Conservation (phyloP, 495 filamentous ascomycete genomes). For the Neurospora discreta region DNA sequence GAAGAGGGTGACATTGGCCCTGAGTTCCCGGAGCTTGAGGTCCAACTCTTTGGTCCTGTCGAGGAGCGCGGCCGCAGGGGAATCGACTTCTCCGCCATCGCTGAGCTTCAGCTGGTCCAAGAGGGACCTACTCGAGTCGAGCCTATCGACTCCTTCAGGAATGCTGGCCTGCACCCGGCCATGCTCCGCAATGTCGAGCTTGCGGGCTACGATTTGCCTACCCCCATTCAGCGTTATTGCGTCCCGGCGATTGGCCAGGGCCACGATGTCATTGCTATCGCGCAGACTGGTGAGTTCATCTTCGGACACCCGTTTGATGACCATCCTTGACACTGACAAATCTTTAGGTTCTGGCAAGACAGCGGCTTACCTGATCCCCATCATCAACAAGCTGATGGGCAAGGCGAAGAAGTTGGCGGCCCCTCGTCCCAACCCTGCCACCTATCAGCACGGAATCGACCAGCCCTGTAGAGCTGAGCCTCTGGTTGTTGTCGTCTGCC, state of each 20-base stretch:
- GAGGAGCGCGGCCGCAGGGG: constrained; percentile 24
- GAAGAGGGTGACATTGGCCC: constrained; percentile 83
- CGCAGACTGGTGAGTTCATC: constrained; percentile 70
- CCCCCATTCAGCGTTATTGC: constrained; percentile 75
- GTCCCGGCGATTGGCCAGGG: constrained; percentile 64
- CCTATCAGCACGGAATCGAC: constrained; percentile 30
- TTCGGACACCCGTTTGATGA: not conserved
- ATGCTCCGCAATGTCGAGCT: constrained; percentile 69
- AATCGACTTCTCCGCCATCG: constrained; percentile 44
- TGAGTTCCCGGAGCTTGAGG: constrained; percentile 52
- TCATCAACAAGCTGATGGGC: constrained; percentile 83
- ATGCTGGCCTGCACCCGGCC: constrained; percentile 75
- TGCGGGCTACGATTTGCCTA: constrained; percentile 52
- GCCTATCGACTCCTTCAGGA: constrained; percentile 52
- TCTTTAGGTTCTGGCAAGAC: constrained; percentile 85
- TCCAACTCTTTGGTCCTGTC: constrained; percentile 53
- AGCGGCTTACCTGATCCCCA: constrained; percentile 81
- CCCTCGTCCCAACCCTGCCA: constrained; percentile 51
- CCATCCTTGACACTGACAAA: constrained; percentile 1
- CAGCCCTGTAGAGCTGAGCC: constrained; percentile 61
- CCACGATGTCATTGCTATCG: constrained; percentile 73
- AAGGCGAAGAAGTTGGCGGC: constrained; percentile 79
- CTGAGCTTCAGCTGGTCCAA: constrained; percentile 45
- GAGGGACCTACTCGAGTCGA: constrained; percentile 44
- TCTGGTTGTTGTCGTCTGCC: constrained; percentile 72